Percentiles rank a stretch among this genome's conserved stretches.
phyloP scores from a whole-genome alignment of 768 basidiomycete genomes.

The Mycena capillaripes region DNA sequence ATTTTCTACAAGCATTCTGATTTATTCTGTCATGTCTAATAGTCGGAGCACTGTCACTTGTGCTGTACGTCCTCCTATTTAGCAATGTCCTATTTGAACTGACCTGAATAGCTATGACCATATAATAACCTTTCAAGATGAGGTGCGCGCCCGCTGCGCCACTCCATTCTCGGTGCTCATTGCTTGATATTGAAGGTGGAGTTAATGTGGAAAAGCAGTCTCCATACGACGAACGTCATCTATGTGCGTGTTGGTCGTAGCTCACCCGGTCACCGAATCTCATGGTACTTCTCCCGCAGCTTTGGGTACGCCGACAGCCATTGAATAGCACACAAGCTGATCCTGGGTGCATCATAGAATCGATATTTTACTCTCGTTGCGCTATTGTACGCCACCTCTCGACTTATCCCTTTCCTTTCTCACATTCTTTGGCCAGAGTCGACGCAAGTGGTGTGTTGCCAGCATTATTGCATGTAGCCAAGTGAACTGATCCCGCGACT shows the following conservation, averaged over 20 bases:
- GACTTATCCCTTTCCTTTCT: neutral
- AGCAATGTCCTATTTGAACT: neutral
- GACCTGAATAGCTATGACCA: slow-evolving; percentile 29
- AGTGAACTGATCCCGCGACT: neutral
- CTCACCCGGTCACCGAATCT: neutral
- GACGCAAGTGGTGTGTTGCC: slow-evolving; percentile 27
- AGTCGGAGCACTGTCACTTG: slow-evolving; percentile 28
- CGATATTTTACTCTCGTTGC: slow-evolving; percentile 32
- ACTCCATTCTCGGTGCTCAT: neutral
- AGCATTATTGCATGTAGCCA: neutral
- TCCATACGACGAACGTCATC: slow-evolving; percentile 18
- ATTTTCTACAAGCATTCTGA: neutral
- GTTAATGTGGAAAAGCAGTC: slow-evolving; percentile 30
- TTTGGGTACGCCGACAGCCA: neutral
- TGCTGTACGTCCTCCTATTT: slow-evolving; percentile 21
- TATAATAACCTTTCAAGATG: slow-evolving; percentile 25
- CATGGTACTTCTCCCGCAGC: neutral
- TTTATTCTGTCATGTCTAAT: neutral
- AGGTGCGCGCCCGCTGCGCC: neutral
- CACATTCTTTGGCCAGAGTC: neutral
- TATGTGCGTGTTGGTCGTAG: slow-evolving; percentile 20
- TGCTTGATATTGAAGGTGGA: slow-evolving; percentile 16
- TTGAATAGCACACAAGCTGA: neutral
- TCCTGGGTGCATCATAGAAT: slow-evolving; percentile 4
- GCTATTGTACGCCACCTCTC: slow-evolving; percentile 7